Evolutionary conservation across 306 rosid species (phyloP).

Genomic region (Crotalaria pallida): DNA sequence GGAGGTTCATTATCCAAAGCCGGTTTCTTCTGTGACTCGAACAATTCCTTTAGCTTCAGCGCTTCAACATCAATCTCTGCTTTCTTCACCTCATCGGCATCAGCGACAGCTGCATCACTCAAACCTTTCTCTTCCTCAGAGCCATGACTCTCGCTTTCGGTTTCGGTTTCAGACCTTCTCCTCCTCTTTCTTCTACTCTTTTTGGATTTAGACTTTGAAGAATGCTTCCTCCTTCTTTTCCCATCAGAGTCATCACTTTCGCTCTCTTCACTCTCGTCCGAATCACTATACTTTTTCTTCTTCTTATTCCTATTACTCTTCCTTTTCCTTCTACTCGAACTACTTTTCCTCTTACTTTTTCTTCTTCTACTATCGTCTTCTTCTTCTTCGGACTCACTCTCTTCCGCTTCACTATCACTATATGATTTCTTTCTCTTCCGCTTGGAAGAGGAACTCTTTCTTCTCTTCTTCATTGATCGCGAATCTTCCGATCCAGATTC

Average conservation of each 20-base stretch:
- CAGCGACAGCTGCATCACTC: conserved; percentile 42
- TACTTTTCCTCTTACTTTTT: conserved; percentile 42
- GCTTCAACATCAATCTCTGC: conserved; percentile 53
- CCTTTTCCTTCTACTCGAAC: neutral
- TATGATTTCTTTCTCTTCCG: conserved; percentile 31
- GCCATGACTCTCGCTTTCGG: conserved; percentile 28
- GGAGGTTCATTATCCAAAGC: conserved; percentile 54
- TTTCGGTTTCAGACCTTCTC: conserved; percentile 32
- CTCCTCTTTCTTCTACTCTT: conserved; percentile 28
- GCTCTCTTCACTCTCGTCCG: conserved; percentile 41
- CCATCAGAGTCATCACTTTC: conserved; percentile 35
- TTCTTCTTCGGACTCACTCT: conserved; percentile 45
- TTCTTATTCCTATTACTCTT: conserved; percentile 9
- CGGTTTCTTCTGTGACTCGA: conserved; percentile 74
- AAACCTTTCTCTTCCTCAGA: conserved; percentile 47
- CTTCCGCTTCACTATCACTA: conserved; percentile 46
- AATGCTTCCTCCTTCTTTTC: conserved; percentile 38
- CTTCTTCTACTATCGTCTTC: conserved; percentile 34
- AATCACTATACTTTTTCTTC: conserved; percentile 45
- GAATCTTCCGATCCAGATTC: conserved; percentile 37
- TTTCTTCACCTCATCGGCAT: conserved; percentile 34
- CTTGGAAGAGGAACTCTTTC: conserved; percentile 17
- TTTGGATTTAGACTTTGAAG: conserved; percentile 24
- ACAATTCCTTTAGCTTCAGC: conserved; percentile 54
- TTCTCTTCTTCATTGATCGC: conserved; percentile 31